These are phyloP conservation scores for Metschnikowia lunata DNA, from an alignment of 805 yeast genomes.

Conservation along the genomic window DNA sequence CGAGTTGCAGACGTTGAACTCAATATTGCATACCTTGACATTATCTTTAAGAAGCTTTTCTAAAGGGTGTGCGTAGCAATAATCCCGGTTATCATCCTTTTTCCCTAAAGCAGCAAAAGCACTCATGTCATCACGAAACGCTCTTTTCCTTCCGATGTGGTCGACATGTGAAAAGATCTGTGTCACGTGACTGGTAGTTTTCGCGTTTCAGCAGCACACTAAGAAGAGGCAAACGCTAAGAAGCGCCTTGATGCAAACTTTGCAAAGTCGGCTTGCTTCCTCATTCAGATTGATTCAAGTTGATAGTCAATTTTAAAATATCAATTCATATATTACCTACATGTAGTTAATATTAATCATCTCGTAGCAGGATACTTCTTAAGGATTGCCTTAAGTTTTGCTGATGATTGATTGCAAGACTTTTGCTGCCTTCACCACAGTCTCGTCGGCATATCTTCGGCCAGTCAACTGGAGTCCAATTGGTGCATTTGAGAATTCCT, in stretches of 20 bases:
- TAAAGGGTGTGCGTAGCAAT: slow-evolving; percentile 10
- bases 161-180: no score
- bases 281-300: no score
- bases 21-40: slow-evolving; percentile 7
- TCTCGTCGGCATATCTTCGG: slow-evolving; percentile 17
- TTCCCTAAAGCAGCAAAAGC: slow-evolving; percentile 16
- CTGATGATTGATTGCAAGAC: slow-evolving; percentile 14
- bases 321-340: no score
- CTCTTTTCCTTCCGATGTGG: no score
- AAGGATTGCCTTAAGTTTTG: neutral
- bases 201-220: no score
- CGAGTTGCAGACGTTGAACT: slow-evolving; percentile 9
- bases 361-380: no score
- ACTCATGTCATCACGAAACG: slow-evolving; percentile 9
- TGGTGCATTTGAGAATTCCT: slow-evolving; percentile 16
- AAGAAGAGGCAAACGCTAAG: no score
- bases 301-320: no score
- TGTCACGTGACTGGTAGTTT: no score
- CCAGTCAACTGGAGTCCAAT: slow-evolving; percentile 19
- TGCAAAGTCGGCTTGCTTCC: no score
- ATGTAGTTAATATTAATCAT: no score
- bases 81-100: slow-evolving; percentile 2
- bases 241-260: no score
- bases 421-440: slow-evolving; percentile 17
- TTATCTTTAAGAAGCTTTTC: slow-evolving; percentile 1